Evolutionary conservation across 2,329 filamentous ascomycete genomes (phyloP).

Genomic region (Pseudogymnoascus sp.): DNA sequence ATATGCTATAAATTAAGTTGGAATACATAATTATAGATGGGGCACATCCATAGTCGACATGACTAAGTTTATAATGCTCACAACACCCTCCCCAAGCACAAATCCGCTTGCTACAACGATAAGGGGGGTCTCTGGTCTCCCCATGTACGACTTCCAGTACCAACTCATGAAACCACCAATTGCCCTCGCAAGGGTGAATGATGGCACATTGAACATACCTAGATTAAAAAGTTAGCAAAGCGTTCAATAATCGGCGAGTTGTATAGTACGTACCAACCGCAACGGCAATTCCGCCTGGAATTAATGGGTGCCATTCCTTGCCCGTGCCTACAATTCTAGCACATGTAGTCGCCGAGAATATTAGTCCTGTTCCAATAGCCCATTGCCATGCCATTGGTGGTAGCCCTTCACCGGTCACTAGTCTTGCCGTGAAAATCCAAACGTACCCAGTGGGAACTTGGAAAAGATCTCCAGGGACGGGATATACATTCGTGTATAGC

Average conservation of each 20-base stretch:
- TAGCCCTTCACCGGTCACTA: slow-evolving; percentile 85
- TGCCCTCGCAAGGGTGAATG: slow-evolving; percentile 83
- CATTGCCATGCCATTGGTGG: slow-evolving; percentile 77
- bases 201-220: slow-evolving; percentile 97
- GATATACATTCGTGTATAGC: slow-evolving; percentile 83
- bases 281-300: slow-evolving; percentile 92
- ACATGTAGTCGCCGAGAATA: slow-evolving; percentile 67
- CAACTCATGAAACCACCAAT: slow-evolving; percentile 69
- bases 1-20: background rate
- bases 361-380: slow-evolving; percentile 61
- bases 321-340: slow-evolving; percentile 50
- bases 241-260: slow-evolving; percentile 12
- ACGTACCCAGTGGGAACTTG: slow-evolving; percentile 92
- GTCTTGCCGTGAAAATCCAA: slow-evolving; percentile 91
- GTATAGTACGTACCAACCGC: slow-evolving; percentile 60
- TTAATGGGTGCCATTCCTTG: slow-evolving; percentile 60
- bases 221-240: slow-evolving; percentile 11
- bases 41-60: slow-evolving; percentile 71
- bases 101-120: slow-evolving; percentile 86
- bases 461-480: slow-evolving; percentile 81
- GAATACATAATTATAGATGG: slow-evolving; percentile 42
- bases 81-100: slow-evolving; percentile 83
- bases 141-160: slow-evolving; percentile 59
- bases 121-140: slow-evolving; percentile 60
- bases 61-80: slow-evolving; percentile 83